A percentile compares a stretch with the other conserved stretches of the same genome.
These are phyloP conservation scores for Spizellomyces punctatus DNA, from an alignment of 192 early-diverging fungal genomes.

Conservation along the genomic window DNA sequence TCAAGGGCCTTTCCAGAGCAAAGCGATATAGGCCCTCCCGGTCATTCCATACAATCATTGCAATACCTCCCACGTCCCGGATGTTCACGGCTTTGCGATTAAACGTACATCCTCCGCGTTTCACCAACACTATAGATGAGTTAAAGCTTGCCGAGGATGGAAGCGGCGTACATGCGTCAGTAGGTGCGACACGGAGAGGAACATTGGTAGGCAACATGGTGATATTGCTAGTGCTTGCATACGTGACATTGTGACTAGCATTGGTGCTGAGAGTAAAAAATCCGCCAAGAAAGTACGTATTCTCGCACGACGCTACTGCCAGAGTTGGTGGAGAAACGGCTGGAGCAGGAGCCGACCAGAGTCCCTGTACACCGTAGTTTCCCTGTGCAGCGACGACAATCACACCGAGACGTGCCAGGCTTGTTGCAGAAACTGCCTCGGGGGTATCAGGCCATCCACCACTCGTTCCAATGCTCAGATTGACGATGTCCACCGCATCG, in stretches of 20 bases:
- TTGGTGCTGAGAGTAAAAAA: not conserved
- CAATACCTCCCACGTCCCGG: not conserved
- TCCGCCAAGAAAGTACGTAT: conserved; percentile 12
- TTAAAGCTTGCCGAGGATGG: not conserved
- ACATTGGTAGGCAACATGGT: not conserved
- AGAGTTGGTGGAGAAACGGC: not conserved
- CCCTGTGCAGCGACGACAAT: conserved; percentile 11
- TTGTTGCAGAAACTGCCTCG: not conserved
- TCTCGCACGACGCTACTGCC: not conserved
- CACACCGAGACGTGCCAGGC: not conserved
- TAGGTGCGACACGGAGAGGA: not conserved
- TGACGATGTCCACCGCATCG: not conserved
- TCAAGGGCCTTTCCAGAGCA: conserved; percentile 5
- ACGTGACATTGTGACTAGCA: not conserved
- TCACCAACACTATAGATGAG: not conserved
- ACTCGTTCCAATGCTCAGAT: conserved; percentile 7
- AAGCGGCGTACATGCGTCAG: not conserved
- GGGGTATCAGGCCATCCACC: conserved; percentile 7
- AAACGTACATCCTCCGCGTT: conserved; percentile 8
- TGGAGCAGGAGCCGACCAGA: not conserved
- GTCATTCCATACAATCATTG: conserved; percentile 5
- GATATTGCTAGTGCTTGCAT: not conserved
- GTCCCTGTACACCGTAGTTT: not conserved
- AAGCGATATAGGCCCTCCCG: conserved; percentile 1
- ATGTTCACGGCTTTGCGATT: conserved; percentile 1